Base-by-base conservation (phyloP, 2,329 filamentous ascomycete species). In the Colletotrichum simmondsii region DNA sequence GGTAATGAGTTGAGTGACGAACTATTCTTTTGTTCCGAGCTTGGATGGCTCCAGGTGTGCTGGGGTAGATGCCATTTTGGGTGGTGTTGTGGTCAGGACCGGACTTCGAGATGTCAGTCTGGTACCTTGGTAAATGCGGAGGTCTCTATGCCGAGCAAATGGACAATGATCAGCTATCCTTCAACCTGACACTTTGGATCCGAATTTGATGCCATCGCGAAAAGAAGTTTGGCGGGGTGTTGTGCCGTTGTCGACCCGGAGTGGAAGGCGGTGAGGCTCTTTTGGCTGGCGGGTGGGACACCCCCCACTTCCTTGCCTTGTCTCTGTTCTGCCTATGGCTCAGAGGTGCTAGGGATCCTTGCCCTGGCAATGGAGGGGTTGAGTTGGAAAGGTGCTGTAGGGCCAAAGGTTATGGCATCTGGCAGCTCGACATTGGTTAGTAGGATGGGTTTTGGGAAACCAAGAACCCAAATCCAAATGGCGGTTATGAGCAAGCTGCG, bases 1-100 rank as follows among this genome's bases (percentile, higher is more conserved):
- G 52, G 62, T 7, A 42, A 42, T 16, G 35, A 63, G 59, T 56
- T 60, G 65, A 30, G 61, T 54, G 53, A 87, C 91, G 78, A 86
- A 97, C 95, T 97, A 97, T 87, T 96, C 92, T 83, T 95, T 97
- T 35, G 95, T 98, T 63, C 96, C 96, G 35, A 98, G 90, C 81
- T 89, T 84, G 80, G 87, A 97, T 22, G 95, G 94, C 76, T 93
- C 89, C 30, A 98, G 91, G 77, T 93, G 90, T 1, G 83, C 83
- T n/a, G 92, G 92, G 72, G 85, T 87, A 68, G 71, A 76, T n/a
- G 66, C 65, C 70, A 72, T 72, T 56, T 42, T 56, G 12, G 26
- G 37, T 42, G 16, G 2, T 0, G 16, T 42, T 19, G 14, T 19
- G 1, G 37, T 19, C 37, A 42, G 37, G 2, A 12, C 6, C 14